Evolutionary conservation across 2,329 filamentous ascomycete genomes (phyloP).

Genomic region (Epichloe gansuensis): DNA sequence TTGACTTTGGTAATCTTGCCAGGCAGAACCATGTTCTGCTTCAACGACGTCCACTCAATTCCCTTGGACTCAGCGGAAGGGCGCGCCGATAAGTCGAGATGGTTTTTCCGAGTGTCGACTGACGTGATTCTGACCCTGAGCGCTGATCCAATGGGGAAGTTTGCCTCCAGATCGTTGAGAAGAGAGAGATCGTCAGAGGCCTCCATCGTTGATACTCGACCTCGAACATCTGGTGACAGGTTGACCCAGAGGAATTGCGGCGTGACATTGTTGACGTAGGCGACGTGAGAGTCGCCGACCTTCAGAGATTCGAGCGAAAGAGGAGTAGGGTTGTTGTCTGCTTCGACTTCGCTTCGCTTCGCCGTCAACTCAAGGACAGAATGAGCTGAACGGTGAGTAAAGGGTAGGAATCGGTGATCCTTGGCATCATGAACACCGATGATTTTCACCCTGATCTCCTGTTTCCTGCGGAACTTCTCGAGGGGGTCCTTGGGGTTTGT

Average conservation of each 20-base stretch:
- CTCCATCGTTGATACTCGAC: conserved; percentile 70
- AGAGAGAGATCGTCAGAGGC: conserved; percentile 76
- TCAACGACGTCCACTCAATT: conserved; percentile 58
- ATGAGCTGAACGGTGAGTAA: conserved; percentile 72
- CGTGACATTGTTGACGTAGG: conserved; percentile 82
- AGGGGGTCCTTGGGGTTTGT: conserved; percentile 69
- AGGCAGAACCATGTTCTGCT: conserved; percentile 67
- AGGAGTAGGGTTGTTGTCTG: conserved; percentile 26
- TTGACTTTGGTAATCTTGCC: conserved; percentile 76
- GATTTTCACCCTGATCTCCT: conserved; percentile 61
- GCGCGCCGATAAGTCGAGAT: conserved; percentile 71
- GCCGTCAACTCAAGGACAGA: conserved; percentile 78
- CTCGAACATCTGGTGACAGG: conserved; percentile 75
- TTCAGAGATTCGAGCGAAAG: conserved; percentile 62
- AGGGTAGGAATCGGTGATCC: conserved; percentile 81
- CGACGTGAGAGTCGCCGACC: conserved; percentile 58
- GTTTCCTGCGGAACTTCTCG: conserved; percentile 54
- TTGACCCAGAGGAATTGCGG: conserved; percentile 81
- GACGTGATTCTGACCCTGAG: conserved; percentile 66
- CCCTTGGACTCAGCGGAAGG: conserved; percentile 34
- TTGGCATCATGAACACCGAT: conserved; percentile 81
- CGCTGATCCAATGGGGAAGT: conserved; percentile 85
- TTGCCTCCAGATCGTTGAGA: conserved; percentile 59
- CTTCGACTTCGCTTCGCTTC: conserved; percentile 54
- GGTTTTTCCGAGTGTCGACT: conserved; percentile 59